Conservation (phyloP, 768 basidiomycete species). For the Phlegmacium glaucopus region DNA sequence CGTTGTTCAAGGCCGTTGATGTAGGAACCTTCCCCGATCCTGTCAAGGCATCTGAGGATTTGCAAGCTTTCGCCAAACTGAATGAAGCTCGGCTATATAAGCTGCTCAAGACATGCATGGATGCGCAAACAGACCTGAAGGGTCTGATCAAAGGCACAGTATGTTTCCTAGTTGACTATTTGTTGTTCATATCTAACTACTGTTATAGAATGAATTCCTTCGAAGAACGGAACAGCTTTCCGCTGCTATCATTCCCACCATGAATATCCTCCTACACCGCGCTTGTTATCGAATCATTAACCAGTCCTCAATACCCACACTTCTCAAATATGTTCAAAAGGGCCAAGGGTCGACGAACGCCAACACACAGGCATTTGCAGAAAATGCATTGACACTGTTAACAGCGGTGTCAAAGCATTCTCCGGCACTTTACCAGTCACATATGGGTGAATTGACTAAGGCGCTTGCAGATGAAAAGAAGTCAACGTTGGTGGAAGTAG, state of each 20-base stretch:
- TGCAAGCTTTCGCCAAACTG: slow-evolving; percentile 77
- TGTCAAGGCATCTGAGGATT: slow-evolving; percentile 72
- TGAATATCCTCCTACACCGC: slow-evolving; percentile 67
- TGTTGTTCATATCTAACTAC: background rate
- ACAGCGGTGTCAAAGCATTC: slow-evolving; percentile 69
- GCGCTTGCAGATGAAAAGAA: slow-evolving; percentile 66
- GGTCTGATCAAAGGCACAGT: slow-evolving; percentile 76
- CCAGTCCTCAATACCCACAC: slow-evolving; percentile 77
- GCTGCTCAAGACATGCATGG: slow-evolving; percentile 76
- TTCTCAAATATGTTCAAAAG: slow-evolving; percentile 67
- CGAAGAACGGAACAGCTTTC: slow-evolving; percentile 73
- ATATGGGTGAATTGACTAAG: slow-evolving; percentile 74
- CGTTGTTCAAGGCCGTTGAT: slow-evolving; percentile 1
- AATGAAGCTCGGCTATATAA: slow-evolving; percentile 89
- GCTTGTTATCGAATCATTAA: slow-evolving; percentile 75
- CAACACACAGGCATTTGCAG: slow-evolving; percentile 32
- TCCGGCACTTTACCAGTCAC: slow-evolving; percentile 68
- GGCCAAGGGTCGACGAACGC: slow-evolving; percentile 36
- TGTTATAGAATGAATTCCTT: slow-evolving; percentile 67
- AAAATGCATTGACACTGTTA: slow-evolving; percentile 51
- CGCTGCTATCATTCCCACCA: slow-evolving; percentile 58
- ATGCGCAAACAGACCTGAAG: slow-evolving; percentile 82
- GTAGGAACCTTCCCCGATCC: slow-evolving; percentile 53
- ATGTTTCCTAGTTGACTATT: slow-evolving; percentile 14
- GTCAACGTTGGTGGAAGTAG: slow-evolving; percentile 52